Conservation (phyloP, 202 grass and related monocot genomes). For the Brachypodium distachyon region DNA sequence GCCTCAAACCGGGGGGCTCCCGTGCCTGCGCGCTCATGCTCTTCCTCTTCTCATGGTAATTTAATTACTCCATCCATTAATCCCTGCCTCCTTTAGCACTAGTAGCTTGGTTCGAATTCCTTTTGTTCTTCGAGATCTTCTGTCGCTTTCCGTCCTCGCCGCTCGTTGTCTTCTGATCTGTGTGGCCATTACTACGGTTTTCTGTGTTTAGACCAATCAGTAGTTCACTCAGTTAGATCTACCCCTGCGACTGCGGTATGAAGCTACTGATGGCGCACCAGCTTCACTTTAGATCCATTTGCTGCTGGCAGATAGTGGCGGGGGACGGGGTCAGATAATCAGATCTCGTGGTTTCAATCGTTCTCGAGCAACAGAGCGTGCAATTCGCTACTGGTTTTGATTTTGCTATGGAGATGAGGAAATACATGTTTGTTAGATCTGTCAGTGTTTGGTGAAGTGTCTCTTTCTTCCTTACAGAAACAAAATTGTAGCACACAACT, state of each 20-base stretch:
- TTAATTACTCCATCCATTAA: neutral
- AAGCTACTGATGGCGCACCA: neutral
- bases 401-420: neutral
- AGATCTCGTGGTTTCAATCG: neutral
- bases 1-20: constrained; percentile 60
- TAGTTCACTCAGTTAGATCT: neutral
- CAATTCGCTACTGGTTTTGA: no score
- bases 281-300: constrained; percentile 16
- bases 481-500: neutral
- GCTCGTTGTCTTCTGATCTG: neutral
- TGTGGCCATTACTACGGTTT: neutral
- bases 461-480: neutral
- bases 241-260: neutral
- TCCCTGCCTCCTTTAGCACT: neutral
- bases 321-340: neutral
- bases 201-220: neutral
- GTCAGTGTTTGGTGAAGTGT: constrained; percentile 3
- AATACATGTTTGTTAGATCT: neutral
- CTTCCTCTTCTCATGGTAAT: constrained; percentile 72
- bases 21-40: constrained; percentile 65
- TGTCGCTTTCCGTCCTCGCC: neutral
- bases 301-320: no score
- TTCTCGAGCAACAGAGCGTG: neutral
- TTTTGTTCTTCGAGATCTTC: neutral
- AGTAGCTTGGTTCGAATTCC: neutral